Base-by-base conservation (phyloP, 2,329 filamentous ascomycete genomes). In the Fusarium praegraminearum region DNA sequence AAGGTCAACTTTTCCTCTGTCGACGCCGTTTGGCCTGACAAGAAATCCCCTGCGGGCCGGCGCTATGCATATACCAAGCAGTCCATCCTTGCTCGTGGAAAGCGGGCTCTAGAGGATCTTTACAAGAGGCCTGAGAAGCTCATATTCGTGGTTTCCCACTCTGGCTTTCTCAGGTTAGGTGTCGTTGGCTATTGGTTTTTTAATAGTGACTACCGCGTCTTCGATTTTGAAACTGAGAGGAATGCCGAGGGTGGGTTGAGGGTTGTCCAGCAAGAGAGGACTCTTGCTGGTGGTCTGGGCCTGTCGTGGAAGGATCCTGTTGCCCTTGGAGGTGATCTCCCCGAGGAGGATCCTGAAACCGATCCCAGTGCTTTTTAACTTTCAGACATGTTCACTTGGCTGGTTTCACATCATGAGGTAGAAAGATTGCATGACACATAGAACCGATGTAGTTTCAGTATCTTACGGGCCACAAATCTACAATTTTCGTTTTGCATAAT, bases 161-260 rank as follows among this genome's bases (percentile, higher is more conserved):
- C 89, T 3, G 88, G 85, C 0, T 91, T 91, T 75, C 71, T 91
- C 65, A 80, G 89, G n/a, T 76, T 82, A 5, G 87, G 83, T 11
- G 83, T 91, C 10, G 84, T 82, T 11, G 85, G 87, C 3, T 81
- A 80, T 68, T 86, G 81, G 80, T 89, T 82, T 72, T 86, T 84
- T 75, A 91, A 91, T 66, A 86, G 85, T 13, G 89, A 91, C 72
- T 91, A 88, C 76, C 84, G 89, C 15, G 80, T 91, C 32, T 91
- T 91, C 71, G 83, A 87, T 20, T 88, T 89, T 68, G 81, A 75
- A 13, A 62, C 64, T 11, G 75, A 65, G 49, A 45, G 46, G 36
- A 46, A 53, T 8, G 64, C 56, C 1, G 67, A 77, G 3, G 78
- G 78, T 7, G 78, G 75, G 5, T 60, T 70, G 52, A 73, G 67